Conservation (phyloP, 2,329 filamentous ascomycete species). For the Trichoderma sp. region DNA sequence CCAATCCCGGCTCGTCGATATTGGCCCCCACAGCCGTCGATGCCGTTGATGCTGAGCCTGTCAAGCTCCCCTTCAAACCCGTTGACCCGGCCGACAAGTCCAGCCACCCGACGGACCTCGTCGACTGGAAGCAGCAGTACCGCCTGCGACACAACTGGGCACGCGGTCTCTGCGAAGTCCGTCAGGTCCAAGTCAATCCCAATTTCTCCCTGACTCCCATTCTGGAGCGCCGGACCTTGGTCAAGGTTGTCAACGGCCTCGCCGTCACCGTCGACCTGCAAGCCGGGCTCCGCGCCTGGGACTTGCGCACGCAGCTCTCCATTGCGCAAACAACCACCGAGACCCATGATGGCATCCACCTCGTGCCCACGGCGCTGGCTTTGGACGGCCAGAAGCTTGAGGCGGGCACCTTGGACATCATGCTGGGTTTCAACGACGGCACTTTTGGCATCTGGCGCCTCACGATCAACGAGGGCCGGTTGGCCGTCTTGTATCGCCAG, state of each 20-base stretch:
- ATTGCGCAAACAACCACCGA: slow-evolving; percentile 50
- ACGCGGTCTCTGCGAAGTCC: slow-evolving; percentile 73
- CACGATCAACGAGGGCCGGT: slow-evolving; percentile 39
- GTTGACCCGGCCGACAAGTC: slow-evolving; percentile 49
- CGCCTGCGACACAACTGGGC: slow-evolving; percentile 90
- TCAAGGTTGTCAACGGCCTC: slow-evolving; percentile 73
- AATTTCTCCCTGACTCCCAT: slow-evolving; percentile 32
- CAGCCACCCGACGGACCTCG: slow-evolving; percentile 31
- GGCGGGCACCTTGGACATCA: slow-evolving; percentile 53
- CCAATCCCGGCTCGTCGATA: neutral
- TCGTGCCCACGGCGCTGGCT: slow-evolving; percentile 60
- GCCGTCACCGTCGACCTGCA: slow-evolving; percentile 71
- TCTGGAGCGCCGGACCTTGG: slow-evolving; percentile 57
- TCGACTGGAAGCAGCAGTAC: slow-evolving; percentile 88
- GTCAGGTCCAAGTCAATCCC: slow-evolving; percentile 63
- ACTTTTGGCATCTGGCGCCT: slow-evolving; percentile 69
- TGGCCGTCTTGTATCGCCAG: slow-evolving; percentile 57
- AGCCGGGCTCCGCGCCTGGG: slow-evolving; percentile 76
- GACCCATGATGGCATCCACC: slow-evolving; percentile 23
- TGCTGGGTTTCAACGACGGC: slow-evolving; percentile 70
- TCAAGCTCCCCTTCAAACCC: slow-evolving; percentile 32
- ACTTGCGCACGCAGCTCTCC: slow-evolving; percentile 60
- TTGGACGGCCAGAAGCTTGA: slow-evolving; percentile 54
- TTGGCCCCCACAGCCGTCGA: neutral
- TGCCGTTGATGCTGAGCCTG: slow-evolving; percentile 19